Conservation (phyloP, 768 basidiomycete genomes). For the Harrya chromipes region DNA sequence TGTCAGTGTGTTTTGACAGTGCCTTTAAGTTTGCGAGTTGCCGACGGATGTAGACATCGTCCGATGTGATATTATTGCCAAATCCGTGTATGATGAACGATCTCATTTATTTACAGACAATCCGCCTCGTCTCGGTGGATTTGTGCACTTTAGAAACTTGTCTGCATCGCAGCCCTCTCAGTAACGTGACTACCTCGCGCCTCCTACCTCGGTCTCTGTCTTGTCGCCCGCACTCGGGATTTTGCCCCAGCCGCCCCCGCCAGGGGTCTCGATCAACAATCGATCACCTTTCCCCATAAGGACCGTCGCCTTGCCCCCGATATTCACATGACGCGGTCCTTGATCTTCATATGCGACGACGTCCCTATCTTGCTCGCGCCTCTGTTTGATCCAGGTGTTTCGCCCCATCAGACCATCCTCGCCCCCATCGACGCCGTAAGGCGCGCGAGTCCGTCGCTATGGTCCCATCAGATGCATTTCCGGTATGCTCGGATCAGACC, state of each 20-base stretch:
- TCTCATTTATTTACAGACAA: too few species aligned
- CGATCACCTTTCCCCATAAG: constrained; percentile 87
- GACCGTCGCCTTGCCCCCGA: constrained; percentile 86
- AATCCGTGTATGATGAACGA: too few species aligned
- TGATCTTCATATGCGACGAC: constrained; percentile 37
- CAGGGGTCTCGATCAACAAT: constrained; percentile 82
- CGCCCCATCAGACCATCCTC: constrained; percentile 65
- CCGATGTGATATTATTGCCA: too few species aligned
- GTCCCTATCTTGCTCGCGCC: constrained; percentile 67
- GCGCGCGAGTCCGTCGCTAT: constrained; percentile 79
- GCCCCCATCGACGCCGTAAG: constrained; percentile 85
- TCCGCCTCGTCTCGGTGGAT: too few species aligned
- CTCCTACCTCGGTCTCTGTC: constrained; percentile 47
- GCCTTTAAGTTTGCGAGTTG: too few species aligned
- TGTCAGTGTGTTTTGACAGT: too few species aligned
- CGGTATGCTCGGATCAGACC: constrained; percentile 5
- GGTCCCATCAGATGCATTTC: background rate
- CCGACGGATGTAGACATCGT: too few species aligned
- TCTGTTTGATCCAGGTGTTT: constrained; percentile 85
- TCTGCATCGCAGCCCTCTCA: constrained; percentile 60
- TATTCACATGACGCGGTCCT: constrained; percentile 65
- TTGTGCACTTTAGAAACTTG: constrained; percentile 43
- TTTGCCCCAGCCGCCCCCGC: constrained; percentile 91
- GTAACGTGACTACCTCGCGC: constrained; percentile 71
- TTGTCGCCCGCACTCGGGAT: constrained; percentile 13